These are phyloP conservation scores for Styphnolobium japonicum DNA, from an alignment of 306 rosid genomes.

Conservation along the genomic window DNA sequence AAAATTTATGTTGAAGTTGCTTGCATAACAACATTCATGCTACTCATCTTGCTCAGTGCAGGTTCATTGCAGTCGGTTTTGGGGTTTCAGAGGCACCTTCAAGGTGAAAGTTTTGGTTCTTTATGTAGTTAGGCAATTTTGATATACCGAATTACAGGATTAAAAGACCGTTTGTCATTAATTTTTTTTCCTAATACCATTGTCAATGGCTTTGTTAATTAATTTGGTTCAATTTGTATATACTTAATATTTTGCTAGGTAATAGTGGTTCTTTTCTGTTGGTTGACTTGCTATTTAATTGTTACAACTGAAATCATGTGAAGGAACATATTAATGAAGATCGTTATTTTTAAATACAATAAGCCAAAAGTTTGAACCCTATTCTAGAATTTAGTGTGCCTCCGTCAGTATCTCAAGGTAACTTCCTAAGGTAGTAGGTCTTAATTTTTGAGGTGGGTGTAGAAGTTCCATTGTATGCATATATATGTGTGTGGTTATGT, in stretches of 20 bases:
- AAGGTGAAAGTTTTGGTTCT: slow-evolving; percentile 52
- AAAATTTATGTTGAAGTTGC: neutral
- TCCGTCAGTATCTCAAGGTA: neutral
- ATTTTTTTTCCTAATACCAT: slow-evolving; percentile 27
- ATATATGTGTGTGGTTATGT: neutral
- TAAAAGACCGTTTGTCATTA: slow-evolving; percentile 27
- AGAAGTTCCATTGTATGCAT: neutral
- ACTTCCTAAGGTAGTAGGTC: neutral
- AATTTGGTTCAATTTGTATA: slow-evolving; percentile 56
- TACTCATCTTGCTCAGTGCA: slow-evolving; percentile 39
- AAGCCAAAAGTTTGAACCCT: neutral
- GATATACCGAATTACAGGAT: slow-evolving; percentile 42
- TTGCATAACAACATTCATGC: slow-evolving; percentile 6
- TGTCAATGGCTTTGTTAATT: slow-evolving; percentile 47
- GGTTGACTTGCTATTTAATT: slow-evolving; percentile 15
- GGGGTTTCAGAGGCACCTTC: slow-evolving; percentile 34
- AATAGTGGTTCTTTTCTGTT: slow-evolving; percentile 8
- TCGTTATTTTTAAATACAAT: neutral
- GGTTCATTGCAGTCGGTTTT: slow-evolving; percentile 38
- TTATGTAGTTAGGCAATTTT: slow-evolving; percentile 51
- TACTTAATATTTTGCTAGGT: slow-evolving; percentile 32
- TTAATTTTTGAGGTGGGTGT: neutral
- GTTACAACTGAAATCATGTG: slow-evolving; percentile 12
- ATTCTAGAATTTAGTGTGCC: neutral
- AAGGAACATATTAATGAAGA: slow-evolving; percentile 4